A percentile compares a stretch with the other conserved stretches of the same genome.
Evolutionary conservation across 148 eudicot species (phyloP).

Genomic region (Rhododendron henanense): DNA sequence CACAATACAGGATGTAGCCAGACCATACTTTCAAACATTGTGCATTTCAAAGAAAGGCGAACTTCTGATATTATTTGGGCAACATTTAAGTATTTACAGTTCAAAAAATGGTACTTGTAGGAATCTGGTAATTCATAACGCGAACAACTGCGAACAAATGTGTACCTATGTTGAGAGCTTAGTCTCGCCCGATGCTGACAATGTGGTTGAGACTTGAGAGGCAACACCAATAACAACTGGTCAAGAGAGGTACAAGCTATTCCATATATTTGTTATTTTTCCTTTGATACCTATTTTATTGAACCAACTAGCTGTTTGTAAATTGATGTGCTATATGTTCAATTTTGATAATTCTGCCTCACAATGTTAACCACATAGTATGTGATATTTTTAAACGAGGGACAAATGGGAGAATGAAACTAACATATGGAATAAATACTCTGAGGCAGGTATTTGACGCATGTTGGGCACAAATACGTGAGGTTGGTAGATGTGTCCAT

Average conservation of each 20-base stretch:
- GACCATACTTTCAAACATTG: conserved; percentile 8
- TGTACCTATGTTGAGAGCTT: conserved; percentile 24
- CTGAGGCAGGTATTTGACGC: neutral
- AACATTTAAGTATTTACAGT: neutral
- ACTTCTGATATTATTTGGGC: conserved; percentile 16
- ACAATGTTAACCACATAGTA: neutral
- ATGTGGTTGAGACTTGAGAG: neutral
- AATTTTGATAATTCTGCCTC: neutral
- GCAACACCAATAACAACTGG: neutral
- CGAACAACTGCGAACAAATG: conserved; percentile 15
- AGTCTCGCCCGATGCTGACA: conserved; percentile 14
- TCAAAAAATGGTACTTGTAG: conserved; percentile 11
- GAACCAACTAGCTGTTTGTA: neutral
- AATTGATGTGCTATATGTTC: neutral
- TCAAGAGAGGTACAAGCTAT: neutral
- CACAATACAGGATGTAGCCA: conserved; percentile 17
- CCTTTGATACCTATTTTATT: neutral
- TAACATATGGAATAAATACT: neutral
- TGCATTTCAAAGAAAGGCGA: conserved; percentile 20
- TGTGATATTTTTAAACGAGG: neutral
- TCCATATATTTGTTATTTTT: neutral
- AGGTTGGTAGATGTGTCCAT: too few relatives aligned
- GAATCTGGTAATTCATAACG: neutral
- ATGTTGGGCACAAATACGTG: neutral
- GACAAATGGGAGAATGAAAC: neutral